These are phyloP conservation scores for Puccinia coronata DNA, from an alignment of 1,284 basidiomycete species.

Conservation along the genomic window DNA sequence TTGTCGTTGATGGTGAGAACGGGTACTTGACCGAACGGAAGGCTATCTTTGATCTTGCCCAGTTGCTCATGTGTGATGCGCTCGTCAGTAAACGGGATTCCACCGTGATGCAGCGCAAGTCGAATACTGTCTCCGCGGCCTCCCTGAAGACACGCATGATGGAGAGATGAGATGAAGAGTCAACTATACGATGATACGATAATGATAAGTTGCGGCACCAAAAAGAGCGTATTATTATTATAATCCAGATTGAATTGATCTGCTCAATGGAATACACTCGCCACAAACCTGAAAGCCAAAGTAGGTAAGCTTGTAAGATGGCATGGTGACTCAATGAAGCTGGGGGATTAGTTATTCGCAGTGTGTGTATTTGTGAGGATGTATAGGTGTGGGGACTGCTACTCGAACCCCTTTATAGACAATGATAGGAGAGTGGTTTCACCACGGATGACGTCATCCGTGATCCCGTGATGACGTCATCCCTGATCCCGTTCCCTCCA, in stretches of 20 bases:
- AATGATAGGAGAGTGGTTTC: no score
- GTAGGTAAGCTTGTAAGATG: conserved; percentile 1
- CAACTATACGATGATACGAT: neutral
- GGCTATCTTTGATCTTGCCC: neutral
- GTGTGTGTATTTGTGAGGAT: no score
- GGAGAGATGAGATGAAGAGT: neutral
- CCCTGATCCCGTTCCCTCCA: no score
- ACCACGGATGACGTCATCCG: no score
- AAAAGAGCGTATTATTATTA: no score
- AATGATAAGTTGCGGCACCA: no score
- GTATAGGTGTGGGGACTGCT: no score
- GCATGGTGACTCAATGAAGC: neutral
- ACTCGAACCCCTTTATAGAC: no score
- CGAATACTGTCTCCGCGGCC: neutral
- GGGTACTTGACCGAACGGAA: neutral
- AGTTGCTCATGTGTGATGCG: neutral
- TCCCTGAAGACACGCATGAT: neutral
- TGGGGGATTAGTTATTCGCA: no score
- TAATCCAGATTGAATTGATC: no score
- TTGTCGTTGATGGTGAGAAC: no score
- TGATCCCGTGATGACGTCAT: no score
- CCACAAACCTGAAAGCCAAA: neutral
- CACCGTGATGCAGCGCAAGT: conserved; percentile 5
- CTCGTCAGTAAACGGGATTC: conserved; percentile 2
- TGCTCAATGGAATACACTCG: neutral